phyloP scores from a whole-genome alignment of 495 filamentous ascomycete species.

The Penicillium coffeae region DNA sequence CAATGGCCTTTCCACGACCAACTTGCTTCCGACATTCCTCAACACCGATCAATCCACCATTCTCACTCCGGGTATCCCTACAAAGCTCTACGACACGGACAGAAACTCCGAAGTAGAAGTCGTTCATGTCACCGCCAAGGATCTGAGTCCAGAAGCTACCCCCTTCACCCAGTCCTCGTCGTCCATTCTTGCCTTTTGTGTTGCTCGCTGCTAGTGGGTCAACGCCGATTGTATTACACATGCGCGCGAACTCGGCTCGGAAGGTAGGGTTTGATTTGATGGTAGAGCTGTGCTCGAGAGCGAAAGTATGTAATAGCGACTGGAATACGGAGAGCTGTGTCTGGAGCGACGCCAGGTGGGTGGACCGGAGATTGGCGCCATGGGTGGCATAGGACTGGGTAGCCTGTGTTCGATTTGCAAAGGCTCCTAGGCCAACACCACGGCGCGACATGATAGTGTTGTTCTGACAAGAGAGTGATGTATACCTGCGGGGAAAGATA shows the following conservation, averaged over 20 bases:
- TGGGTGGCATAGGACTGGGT: conserved; percentile 83
- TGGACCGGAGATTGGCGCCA: conserved; percentile 74
- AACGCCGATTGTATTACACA: conserved; percentile 96
- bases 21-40: conserved; percentile 73
- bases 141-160: conserved; percentile 90
- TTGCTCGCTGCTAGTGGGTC: conserved; percentile 81
- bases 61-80: conserved; percentile 78
- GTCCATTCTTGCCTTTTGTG: conserved; percentile 48
- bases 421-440: conserved; percentile 88
- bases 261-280: conserved; percentile 94
- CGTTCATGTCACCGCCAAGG: conserved; percentile 84
- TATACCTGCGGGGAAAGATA: neutral
- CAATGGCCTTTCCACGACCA: conserved; percentile 64
- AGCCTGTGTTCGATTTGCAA: conserved; percentile 75
- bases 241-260: conserved; percentile 93
- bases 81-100: conserved; percentile 94
- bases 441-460: conserved; percentile 45
- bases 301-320: conserved; percentile 86
- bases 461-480: neutral
- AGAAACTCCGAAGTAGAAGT: conserved; percentile 96
- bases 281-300: conserved; percentile 87
- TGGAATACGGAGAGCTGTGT: conserved; percentile 96
- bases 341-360: conserved; percentile 75
- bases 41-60: conserved; percentile 86
- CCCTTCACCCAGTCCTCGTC: conserved; percentile 39